Evolutionary conservation across 169 alveolate species (phyloP), one percentile per base, ranked within the genome.

Genomic region (Plasmodium inui): DNA sequence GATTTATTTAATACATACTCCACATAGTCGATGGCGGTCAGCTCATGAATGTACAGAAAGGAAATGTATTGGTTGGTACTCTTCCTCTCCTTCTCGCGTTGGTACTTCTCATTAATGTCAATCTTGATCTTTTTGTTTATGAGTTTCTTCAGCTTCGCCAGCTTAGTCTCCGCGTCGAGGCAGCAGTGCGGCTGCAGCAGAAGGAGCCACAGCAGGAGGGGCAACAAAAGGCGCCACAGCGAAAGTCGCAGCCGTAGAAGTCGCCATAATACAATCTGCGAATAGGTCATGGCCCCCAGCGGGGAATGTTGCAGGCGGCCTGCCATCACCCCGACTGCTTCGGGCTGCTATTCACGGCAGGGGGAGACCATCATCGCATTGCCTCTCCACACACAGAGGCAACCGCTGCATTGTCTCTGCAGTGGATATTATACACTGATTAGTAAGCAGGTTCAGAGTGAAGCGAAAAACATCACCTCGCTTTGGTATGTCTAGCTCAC

Each of bases 1-100:
- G 82, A 28, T 53, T 89, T 89, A 39, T 89, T 89, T 32, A 89
- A 79, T 17, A 89, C 94, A 30, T 89, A 89, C 28, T 89, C 89
- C 19, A 89, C 57, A 61, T 89, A 79, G 53, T 89, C 94, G 10
- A 2, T 79, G 9, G 82, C 39, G 5, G 90, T 89, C 2, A 89
- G 32, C 44, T 89, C 94, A 53, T 89, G 94, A 12, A 89, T 78
- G 55, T 79, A 89, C 3, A 79, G 2, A 26, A 89, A 89, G n/a
- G 89, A 26, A 12, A 37, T 26, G 19, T 81, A 17, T 17, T 28
- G 19, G 17, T 30, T 89, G 14, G 4, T 53, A 46, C 32, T 57
- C 61, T 55, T 55, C 55, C 32, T 57, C 61, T 55, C 73, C 55
- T 50, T 19, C 26, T 14, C 80, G 67, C 61, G 73, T 7, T 41